Base-by-base conservation (phyloP, 2,329 filamentous ascomycete genomes). In the Onygena corvina region DNA sequence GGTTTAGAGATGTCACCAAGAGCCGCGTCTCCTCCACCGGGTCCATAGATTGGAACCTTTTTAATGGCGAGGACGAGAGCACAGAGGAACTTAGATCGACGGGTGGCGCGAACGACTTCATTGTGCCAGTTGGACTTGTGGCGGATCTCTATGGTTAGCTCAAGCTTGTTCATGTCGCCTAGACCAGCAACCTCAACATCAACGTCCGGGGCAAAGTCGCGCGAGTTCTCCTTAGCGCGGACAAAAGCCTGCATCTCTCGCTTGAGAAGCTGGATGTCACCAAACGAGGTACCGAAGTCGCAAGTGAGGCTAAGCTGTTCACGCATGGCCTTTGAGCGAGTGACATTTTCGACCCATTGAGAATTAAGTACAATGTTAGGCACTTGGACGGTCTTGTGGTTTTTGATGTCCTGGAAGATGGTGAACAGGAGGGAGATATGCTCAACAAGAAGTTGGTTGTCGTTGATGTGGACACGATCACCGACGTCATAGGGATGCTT, bases 11-110 rank as follows among this genome's bases (percentile, higher is more conserved):
- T 66, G 53, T 73, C 74, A 27, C 74, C 79, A 4, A 84, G 76
- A 34, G 76, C 78, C 51, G 76, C 71, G 53, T 69, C 71, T 50
- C 81, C 85, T 52, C 84, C 88, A 34, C 83, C 88, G 50, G 90
- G 90, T 16, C 73, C 80, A 58, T 86, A 77, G 61, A 98, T 90
- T 7, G 89, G 90, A 14, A 98, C 76, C 69, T 83, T 88, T 67
- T 87, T 85, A 51, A 95, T 71, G 2, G 90, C 88, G 6, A 88
- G 68, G 3, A 92, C 82, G 51, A 98, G 73, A 0, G 92, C 92
- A 62, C 89, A 94, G 81, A 96, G 94, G 70, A 98, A 96, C 68
- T 94, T 96, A 64, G 85, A 93, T 53, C 90, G 81, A 47, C 89
- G 81, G 4, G 83, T 77, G 14, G 83, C 82, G 34, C 89, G 84